These are phyloP conservation scores for Pseudogymnoascus sp. DNA, from an alignment of 2,329 filamentous ascomycete genomes.

Conservation along the genomic window DNA sequence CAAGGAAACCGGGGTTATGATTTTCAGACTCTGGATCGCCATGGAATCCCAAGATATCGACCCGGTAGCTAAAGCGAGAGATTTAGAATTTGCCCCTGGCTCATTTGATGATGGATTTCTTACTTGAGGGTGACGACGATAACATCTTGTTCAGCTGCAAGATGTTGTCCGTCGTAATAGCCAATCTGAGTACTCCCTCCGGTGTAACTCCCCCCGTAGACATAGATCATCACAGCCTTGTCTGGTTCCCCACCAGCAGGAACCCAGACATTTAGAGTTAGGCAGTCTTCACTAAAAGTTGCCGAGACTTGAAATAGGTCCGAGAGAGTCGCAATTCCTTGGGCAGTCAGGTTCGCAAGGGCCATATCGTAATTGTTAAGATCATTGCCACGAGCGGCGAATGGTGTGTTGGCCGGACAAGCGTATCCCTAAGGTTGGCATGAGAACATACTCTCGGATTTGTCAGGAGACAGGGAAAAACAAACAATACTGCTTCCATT, in stretches of 20 bases:
- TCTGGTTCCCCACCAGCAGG: slow-evolving; percentile 24
- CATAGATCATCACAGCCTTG: slow-evolving; percentile 41
- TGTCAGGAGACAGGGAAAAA: slow-evolving; percentile 21
- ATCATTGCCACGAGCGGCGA: slow-evolving; percentile 5
- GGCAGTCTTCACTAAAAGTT: slow-evolving; percentile 28
- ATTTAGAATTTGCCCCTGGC: background rate
- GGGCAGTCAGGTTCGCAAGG: slow-evolving; percentile 21
- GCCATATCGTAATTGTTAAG: slow-evolving; percentile 11
- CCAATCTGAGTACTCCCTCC: slow-evolving; percentile 34
- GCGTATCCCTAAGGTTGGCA: slow-evolving; percentile 2
- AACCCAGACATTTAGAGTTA: slow-evolving; percentile 33
- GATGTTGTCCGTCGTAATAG: slow-evolving; percentile 38
- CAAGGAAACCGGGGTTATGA: slow-evolving; percentile 14
- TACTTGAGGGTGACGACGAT: slow-evolving; percentile 26
- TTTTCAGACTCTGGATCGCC: slow-evolving; percentile 18
- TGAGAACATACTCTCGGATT: slow-evolving; percentile 3
- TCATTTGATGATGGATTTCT: background rate
- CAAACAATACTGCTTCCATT: slow-evolving; percentile 24
- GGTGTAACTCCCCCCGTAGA: slow-evolving; percentile 38
- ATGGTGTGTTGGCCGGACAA: slow-evolving; percentile 6
- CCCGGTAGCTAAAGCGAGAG: slow-evolving; percentile 20
- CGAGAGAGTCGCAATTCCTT: slow-evolving; percentile 14
- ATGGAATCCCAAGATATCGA: slow-evolving; percentile 32
- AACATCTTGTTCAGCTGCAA: slow-evolving; percentile 31
- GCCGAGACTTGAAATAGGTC: slow-evolving; percentile 10